Base-by-base conservation (phyloP, 2,329 filamentous ascomycete genomes). In the Cucurbitaria berberidis region DNA sequence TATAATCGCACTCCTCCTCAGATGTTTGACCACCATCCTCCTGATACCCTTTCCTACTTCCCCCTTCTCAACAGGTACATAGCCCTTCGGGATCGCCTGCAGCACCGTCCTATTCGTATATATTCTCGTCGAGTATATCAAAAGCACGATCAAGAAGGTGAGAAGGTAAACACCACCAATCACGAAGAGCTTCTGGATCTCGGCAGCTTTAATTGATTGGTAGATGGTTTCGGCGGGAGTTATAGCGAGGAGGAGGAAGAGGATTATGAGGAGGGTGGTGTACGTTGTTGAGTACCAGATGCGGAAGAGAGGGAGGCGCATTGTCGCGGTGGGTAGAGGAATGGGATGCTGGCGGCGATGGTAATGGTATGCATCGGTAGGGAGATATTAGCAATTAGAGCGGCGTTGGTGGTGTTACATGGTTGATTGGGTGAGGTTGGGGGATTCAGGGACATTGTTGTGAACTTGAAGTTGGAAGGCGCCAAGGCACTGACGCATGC, bases 101-200 rank as follows among this genome's bases (percentile, higher is more conserved):
- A 98, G 82, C 8, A 90, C 86, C 40, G 84, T 89, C 57, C 90
- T 86, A 68, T 91, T 96, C 47, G 93, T 90, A 76, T 93, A 97
- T 18, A 97, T 84, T n/a, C 95, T 84, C 47, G 87, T 85, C 49
- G 87, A 84, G 74, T 96, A 97, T 66, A 97, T 85, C 65, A 96
- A 86, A 39, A 85, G 75, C 38, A 91, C 84, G 47, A 92, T 77
- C 40, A 90, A 57, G 40, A 89, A 80, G 13, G 91, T 91, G 42
- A 91, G 78, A 51, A 93, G 76, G 71, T 96, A 96, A 66, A 84
- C 84, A 53, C 89, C 86, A 48, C 85, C 84, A 63, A 97, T 85
- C 69, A 95, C 88, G 77, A 95, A 89, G 67, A 96, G 85, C 74
- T 96, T 95, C 74, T 90, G 90, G 45, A 86, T 79, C 64, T 91